Evolutionary conservation across 208 protist species (phyloP), one percentile per base, ranked within the genome.

Genomic region (Trypanosoma lewisi): DNA sequence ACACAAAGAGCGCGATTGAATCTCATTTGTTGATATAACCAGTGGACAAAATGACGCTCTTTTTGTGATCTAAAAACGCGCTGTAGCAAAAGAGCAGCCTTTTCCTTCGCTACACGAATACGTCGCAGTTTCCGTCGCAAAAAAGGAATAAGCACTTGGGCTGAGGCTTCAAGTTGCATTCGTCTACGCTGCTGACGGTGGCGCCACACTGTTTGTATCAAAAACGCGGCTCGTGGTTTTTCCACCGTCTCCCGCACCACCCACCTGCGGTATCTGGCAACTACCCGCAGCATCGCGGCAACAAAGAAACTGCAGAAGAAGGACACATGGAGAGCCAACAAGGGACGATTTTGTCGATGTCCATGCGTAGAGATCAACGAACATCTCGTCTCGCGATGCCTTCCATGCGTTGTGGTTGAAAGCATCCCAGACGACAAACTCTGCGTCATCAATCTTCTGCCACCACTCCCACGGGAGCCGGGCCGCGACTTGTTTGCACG

Each of bases 141-240:
- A 68, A 85, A 89, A 33, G 76, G 71, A 52, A 82, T 69, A 19
- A 94, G 70, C 17, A 87, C 47, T 37, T 57, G 55, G 16, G 68
- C 54, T 19, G 82, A 77, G 27, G 49, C 68, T 23, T 39, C 50
- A 34, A 66, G 51, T 4, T 48, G 51, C 16, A 91, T 60, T 23
- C 87, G 72, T 33, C 70, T 61, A 9, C 69, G 65, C 70, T 84
- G 83, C 54, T 50, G 50, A 27, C 58, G 63, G 16, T 71, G 67
- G 17, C 87, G 74, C 82, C 83, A 94, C 51, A 48, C 42, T 34
- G 78, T 87, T 76, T 91, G 82, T 58, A 94, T 83, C 25, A 64
- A 42, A 63, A 75, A 91, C 6, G 82, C 83, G 3, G 87, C 87
- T 11, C 45, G 68, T 12, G 83, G 82, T 30, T 75, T 80, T n/a